phyloP scores from a whole-genome alignment of 805 yeast species.

The Kazachstania martiniae region DNA sequence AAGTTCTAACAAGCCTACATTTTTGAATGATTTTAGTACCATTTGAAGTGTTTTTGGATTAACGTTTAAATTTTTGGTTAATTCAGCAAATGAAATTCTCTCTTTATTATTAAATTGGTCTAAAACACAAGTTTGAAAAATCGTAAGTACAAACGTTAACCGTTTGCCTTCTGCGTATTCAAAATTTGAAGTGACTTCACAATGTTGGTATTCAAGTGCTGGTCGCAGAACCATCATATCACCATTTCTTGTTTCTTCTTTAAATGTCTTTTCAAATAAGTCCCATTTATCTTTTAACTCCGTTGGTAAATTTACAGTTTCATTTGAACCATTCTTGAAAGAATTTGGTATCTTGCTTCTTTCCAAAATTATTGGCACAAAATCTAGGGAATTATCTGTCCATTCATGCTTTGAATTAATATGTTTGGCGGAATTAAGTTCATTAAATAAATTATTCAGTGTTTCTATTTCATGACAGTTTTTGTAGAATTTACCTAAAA shows the following conservation, averaged over 20 bases:
- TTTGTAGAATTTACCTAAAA: not conserved
- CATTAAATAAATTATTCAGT: constrained; percentile 4
- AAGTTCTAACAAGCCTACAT: constrained; percentile 8
- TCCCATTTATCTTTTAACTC: constrained; percentile 13
- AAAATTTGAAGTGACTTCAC: constrained; percentile 20
- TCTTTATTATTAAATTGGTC: constrained; percentile 15
- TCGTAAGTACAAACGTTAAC: constrained; percentile 16
- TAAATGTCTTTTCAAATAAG: constrained; percentile 6
- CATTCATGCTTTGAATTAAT: constrained; percentile 1
- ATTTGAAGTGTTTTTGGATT: constrained; percentile 3
- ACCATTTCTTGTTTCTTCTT: constrained; percentile 6
- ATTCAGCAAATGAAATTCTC: constrained; percentile 5
- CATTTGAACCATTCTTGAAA: constrained; percentile 7
- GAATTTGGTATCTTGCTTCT: constrained; percentile 12
- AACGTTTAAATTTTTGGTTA: constrained; percentile 6
- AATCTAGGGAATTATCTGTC: not conserved
- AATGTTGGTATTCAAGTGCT: constrained; percentile 19
- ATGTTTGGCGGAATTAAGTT: constrained; percentile 1
- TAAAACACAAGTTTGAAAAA: constrained; percentile 20
- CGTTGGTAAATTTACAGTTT: constrained; percentile 9
- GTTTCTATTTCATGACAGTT: constrained; percentile 2
- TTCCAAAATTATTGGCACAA: constrained; percentile 14
- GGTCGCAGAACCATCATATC: constrained; percentile 10
- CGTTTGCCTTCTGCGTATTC: constrained; percentile 5
- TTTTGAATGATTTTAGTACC: constrained; percentile 14